Conservation (phyloP, 768 basidiomycete species). For the Tricholoma sp. region DNA sequence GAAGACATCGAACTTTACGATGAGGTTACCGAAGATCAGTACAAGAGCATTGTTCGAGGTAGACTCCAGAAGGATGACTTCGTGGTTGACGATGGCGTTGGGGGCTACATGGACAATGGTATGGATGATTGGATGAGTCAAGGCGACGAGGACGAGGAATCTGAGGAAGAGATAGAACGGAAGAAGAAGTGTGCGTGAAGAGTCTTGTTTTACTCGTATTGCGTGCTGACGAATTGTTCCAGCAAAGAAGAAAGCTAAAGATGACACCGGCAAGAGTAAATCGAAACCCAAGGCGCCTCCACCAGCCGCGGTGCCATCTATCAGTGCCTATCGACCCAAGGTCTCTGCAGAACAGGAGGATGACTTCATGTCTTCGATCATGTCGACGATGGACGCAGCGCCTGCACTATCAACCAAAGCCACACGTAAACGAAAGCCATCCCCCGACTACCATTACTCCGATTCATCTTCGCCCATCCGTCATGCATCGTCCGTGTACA, state of each 20-base stretch:
- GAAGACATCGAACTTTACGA: slow-evolving; percentile 78
- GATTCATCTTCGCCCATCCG: slow-evolving; percentile 34
- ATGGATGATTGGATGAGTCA: slow-evolving; percentile 87
- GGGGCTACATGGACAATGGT: slow-evolving; percentile 93
- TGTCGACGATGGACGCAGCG: slow-evolving; percentile 64
- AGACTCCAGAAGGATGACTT: slow-evolving; percentile 89
- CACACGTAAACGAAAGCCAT: slow-evolving; percentile 64
- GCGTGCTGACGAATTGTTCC: background rate
- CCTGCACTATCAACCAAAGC: slow-evolving; percentile 31
- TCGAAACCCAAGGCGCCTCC: slow-evolving; percentile 45
- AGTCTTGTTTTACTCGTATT: background rate
- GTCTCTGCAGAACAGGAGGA: slow-evolving; percentile 77
- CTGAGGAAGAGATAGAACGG: slow-evolving; percentile 46
- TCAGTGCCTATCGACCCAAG: slow-evolving; percentile 75
- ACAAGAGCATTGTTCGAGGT: slow-evolving; percentile 76
- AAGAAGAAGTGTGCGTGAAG: slow-evolving; percentile 37
- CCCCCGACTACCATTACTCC: slow-evolving; percentile 37
- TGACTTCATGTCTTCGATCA: slow-evolving; percentile 82
- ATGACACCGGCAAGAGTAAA: slow-evolving; percentile 32
- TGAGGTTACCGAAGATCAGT: slow-evolving; percentile 86
- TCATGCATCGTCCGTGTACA: slow-evolving; percentile 25
- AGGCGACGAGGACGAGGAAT: slow-evolving; percentile 51
- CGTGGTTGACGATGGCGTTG: slow-evolving; percentile 88
- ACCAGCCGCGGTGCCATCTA: slow-evolving; percentile 52
- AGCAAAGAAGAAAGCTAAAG: slow-evolving; percentile 41